A percentile compares a stretch with the other conserved stretches of the same genome.
These are phyloP conservation scores for Cercospora sp. DNA, from an alignment of 2,329 filamentous ascomycete genomes.

Conservation along the genomic window DNA sequence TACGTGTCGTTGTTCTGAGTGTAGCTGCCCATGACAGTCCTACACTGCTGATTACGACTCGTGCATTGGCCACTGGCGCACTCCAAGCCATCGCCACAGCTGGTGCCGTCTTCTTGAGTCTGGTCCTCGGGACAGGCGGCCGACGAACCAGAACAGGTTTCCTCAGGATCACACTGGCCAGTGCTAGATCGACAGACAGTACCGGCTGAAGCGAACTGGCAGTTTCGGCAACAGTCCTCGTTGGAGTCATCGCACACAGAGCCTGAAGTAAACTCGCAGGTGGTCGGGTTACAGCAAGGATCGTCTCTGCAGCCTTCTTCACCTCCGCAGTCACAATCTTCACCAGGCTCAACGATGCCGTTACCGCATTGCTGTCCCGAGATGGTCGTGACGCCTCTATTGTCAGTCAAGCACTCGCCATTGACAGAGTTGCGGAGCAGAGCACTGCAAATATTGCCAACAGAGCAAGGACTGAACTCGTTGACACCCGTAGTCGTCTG, in stretches of 20 bases:
- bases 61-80: constrained; percentile 96
- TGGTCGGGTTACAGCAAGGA: constrained; percentile 77
- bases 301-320: constrained; percentile 69
- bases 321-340: constrained; percentile 95
- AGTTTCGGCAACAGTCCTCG: constrained; percentile 77
- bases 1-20: constrained; percentile 74
- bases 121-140: constrained; percentile 73
- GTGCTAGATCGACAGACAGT: constrained; percentile 79
- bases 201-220: constrained; percentile 64
- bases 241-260: constrained; percentile 82
- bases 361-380: constrained; percentile 88
- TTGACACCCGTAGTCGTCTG: constrained; percentile 73
- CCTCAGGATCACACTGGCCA: constrained; percentile 79
- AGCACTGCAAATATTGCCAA: constrained; percentile 92
- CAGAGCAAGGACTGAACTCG: constrained; percentile 80
- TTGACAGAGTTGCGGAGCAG: constrained; percentile 76
- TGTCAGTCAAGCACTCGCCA: constrained; percentile 76
- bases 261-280: constrained; percentile 76
- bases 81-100: constrained; percentile 69
- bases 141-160: constrained; percentile 73
- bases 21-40: constrained; percentile 74
- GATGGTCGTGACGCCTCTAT: constrained; percentile 78
- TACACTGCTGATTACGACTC: constrained; percentile 85
- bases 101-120: constrained; percentile 66
- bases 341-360: constrained; percentile 89